These are phyloP conservation scores for Trichocomaceae sp. DNA, from an alignment of 2,329 filamentous ascomycete genomes.

Conservation along the genomic window DNA sequence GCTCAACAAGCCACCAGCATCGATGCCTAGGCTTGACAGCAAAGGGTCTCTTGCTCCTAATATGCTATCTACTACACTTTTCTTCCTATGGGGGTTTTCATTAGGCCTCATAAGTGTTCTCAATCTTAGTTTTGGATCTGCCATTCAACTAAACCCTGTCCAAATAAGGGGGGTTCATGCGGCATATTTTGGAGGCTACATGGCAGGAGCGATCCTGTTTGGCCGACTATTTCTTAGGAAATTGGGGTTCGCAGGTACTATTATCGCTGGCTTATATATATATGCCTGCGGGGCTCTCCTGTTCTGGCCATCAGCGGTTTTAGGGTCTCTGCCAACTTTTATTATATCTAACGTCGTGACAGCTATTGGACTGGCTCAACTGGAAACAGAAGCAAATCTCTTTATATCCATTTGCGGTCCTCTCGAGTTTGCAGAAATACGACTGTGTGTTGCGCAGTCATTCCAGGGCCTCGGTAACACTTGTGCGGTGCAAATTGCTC, in stretches of 20 bases:
- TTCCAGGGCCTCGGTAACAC: too few relatives aligned
- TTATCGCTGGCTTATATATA: conserved; percentile 6
- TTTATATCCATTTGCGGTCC: conserved; percentile 4
- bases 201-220: not conserved
- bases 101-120: not conserved
- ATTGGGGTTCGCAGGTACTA: not conserved
- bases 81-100: conserved; percentile 4
- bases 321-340: not conserved
- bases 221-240: not conserved
- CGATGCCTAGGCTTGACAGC: not conserved
- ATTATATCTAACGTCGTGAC: conserved; percentile 2
- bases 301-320: conserved; percentile 3
- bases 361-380: not conserved
- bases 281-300: conserved; percentile 3
- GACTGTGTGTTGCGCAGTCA: conserved; percentile 60
- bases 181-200: not conserved
- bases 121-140: not conserved
- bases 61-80: not conserved
- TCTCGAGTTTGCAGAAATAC: conserved; percentile 5
- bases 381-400: conserved; percentile 1
- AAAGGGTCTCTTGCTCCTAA: not conserved
- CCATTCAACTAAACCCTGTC: not conserved
- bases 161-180: not conserved
- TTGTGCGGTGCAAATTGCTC: too few relatives aligned
- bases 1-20: not conserved